These are phyloP conservation scores for Aspergillus brunneoviolaceus DNA, from an alignment of 2,329 filamentous ascomycete genomes.

Conservation along the genomic window DNA sequence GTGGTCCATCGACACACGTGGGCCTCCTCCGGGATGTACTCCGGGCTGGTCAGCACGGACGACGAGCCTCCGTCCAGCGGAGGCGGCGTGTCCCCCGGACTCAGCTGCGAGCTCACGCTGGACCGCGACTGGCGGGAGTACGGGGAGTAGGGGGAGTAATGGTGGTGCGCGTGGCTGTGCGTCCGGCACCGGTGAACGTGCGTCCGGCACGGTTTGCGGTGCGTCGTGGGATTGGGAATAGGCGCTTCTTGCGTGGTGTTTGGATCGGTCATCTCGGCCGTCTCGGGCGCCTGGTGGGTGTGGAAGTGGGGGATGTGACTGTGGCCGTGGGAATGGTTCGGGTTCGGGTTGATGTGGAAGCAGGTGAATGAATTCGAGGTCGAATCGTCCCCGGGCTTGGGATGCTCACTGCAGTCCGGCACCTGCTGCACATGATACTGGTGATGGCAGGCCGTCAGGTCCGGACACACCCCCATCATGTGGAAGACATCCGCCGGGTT, in stretches of 20 bases:
- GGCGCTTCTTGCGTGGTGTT: neutral
- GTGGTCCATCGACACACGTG: slow-evolving; percentile 42
- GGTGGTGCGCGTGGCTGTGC: slow-evolving; percentile 36
- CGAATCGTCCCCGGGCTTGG: slow-evolving; percentile 25
- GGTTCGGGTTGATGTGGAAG: slow-evolving; percentile 32
- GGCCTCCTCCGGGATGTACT: slow-evolving; percentile 35
- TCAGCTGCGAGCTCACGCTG: slow-evolving; percentile 39
- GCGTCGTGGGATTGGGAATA: neutral
- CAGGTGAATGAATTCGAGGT: slow-evolving; percentile 28
- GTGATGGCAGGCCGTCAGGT: slow-evolving; percentile 29
- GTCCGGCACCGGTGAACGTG: slow-evolving; percentile 34
- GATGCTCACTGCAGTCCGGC: slow-evolving; percentile 14
- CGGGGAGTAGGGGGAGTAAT: slow-evolving; percentile 35
- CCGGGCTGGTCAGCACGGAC: slow-evolving; percentile 39
- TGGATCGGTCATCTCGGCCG: neutral
- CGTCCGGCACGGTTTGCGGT: slow-evolving; percentile 30
- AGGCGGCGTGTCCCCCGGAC: slow-evolving; percentile 39
- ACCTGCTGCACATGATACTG: slow-evolving; percentile 26
- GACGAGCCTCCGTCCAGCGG: slow-evolving; percentile 36
- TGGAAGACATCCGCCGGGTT: slow-evolving; percentile 39
- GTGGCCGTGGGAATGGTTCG: slow-evolving; percentile 26
- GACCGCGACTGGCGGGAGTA: slow-evolving; percentile 39
- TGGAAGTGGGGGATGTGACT: slow-evolving; percentile 11
- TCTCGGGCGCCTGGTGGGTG: neutral
- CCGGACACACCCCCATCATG: slow-evolving; percentile 37